These are phyloP conservation scores for Cicer judaicum DNA, from an alignment of 306 rosid genomes.

Conservation along the genomic window DNA sequence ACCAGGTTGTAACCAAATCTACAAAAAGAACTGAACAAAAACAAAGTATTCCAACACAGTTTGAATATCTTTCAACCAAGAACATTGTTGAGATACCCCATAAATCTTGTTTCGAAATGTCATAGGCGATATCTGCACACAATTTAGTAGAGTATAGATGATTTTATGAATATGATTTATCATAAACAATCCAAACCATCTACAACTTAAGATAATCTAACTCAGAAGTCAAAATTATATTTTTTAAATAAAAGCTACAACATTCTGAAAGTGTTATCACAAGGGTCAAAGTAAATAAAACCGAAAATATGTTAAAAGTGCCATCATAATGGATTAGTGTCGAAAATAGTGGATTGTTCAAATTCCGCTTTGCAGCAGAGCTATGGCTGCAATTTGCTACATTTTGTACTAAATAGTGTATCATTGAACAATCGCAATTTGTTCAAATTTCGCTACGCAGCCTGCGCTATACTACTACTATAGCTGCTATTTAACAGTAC, in stretches of 20 bases:
- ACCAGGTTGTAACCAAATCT: constrained; percentile 2
- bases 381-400: no score
- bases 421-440: no score
- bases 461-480: no score
- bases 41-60: background rate
- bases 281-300: background rate
- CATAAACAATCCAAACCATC: constrained; percentile 15
- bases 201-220: constrained; percentile 26
- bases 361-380: no score
- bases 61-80: constrained; percentile 22
- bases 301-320: background rate
- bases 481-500: background rate
- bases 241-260: constrained; percentile 3
- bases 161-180: constrained; percentile 13
- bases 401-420: no score
- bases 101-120: constrained; percentile 12
- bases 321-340: no score
- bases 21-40: background rate
- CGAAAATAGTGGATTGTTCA: no score
- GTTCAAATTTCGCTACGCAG: no score
- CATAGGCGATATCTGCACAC: background rate
- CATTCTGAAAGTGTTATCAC: background rate
- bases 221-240: constrained; percentile 4
- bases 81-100: constrained; percentile 14
- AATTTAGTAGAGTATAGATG: constrained; percentile 9